Base-by-base conservation (phyloP, 1,139 yeast species). In the Zygosaccharomyces sapae region DNA sequence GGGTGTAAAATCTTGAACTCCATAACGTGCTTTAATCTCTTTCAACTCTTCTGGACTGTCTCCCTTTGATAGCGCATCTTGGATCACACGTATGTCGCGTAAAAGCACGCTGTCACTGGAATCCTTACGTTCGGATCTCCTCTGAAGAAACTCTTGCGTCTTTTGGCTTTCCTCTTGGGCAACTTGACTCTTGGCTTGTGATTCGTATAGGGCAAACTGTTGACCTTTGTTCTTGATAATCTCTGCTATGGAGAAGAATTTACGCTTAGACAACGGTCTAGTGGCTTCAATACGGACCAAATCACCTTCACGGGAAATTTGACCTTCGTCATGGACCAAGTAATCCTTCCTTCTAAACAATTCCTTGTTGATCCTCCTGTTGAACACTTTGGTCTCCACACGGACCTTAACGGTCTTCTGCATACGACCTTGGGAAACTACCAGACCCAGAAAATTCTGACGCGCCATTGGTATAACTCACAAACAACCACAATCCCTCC, bases 361-460 rank as follows among this genome's bases (percentile, higher is more conserved):
- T 58, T 87, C 89, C 69, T 86, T 86, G 66, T 86, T 86, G 56
- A 87, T 80, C 53, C 75, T 72, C 54, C 76, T 77, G 66, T 86
- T 84, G 70, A 82, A 86, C 35, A 76, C 73, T 59, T 77, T 81
- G 38, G 79, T 79, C 65, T 85, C 86, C 38, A 92, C 92, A 51
- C 96, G 79, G 52, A 92, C 97, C 72, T 89, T 90, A 55, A 92
- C 90, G 54, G 97, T 90, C 74, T 92, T 92, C 69, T 79, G 77
- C 97, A 90, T 90, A 67, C 88, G 88, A 40, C 97, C 97, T 66
- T 89, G 97, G 48, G 97, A 87, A 35, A 88, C 82, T 58, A 92
- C 97, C 67, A 88, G 81, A 46, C 98, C 98, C 46, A 88, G 74
- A 63, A 90, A 87, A 66, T 87, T 88, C 61, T 87, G 96, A 70